A percentile compares a stretch with the other conserved stretches of the same genome.
Conservation (phyloP, 2,329 filamentous ascomycete genomes). For the Tolypocladium capitatum region DNA sequence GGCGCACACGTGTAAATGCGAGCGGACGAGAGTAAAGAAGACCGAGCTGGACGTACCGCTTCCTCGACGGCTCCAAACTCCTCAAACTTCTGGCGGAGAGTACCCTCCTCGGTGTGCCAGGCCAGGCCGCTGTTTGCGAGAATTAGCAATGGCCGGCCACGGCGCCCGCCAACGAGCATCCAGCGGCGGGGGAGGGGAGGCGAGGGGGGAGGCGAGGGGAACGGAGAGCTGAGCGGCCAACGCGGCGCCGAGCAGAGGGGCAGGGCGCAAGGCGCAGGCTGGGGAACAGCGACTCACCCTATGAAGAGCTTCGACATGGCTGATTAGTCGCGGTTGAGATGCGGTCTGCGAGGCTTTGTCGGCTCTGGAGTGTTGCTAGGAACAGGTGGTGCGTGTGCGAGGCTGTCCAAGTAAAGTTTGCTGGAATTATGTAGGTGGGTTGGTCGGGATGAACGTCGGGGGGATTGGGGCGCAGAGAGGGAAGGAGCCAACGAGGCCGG, state of each 20-base stretch:
- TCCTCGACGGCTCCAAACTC: slow-evolving; percentile 86
- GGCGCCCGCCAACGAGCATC: background rate
- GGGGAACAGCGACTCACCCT: slow-evolving; percentile 47
- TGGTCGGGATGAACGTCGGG: background rate
- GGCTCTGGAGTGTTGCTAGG: background rate
- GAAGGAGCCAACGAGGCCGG: background rate
- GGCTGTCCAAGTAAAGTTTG: background rate
- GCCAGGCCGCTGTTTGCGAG: slow-evolving; percentile 62
- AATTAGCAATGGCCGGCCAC: slow-evolving; percentile 9
- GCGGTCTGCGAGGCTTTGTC: slow-evolving; percentile 2
- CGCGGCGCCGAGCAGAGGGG: background rate
- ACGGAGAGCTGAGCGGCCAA: background rate
- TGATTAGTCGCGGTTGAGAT: slow-evolving; percentile 3
- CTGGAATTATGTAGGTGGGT: background rate
- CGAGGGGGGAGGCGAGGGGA: slow-evolving; percentile 1
- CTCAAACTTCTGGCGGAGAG: slow-evolving; percentile 81
- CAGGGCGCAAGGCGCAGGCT: background rate
- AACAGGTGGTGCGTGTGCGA: background rate
- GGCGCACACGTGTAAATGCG: background rate
- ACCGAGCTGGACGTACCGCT: slow-evolving; percentile 55
- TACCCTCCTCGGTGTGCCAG: slow-evolving; percentile 91
- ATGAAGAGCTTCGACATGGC: slow-evolving; percentile 91
- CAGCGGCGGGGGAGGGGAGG: slow-evolving; percentile 1
- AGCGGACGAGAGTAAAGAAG: slow-evolving; percentile 1
- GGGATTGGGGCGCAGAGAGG: background rate